Evolutionary conservation across 257 asterid genomes (phyloP).

Genomic region (Fraxinus quadrangulata): DNA sequence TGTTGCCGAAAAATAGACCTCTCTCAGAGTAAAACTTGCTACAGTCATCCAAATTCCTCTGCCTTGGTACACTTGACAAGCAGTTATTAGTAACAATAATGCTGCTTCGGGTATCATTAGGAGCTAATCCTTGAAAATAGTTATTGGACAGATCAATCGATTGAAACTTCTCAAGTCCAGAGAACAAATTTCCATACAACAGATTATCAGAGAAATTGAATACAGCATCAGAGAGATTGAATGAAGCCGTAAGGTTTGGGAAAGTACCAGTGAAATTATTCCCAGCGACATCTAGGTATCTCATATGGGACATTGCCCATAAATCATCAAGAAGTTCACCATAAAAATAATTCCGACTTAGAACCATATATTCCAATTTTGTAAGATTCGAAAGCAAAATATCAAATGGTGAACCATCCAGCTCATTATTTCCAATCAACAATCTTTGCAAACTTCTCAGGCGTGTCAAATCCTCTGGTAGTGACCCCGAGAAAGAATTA

Average conservation of each 20-base stretch:
- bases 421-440: conserved; percentile 45
- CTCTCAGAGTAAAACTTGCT: conserved; percentile 39
- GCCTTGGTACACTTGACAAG: conserved; percentile 33
- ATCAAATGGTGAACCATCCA: conserved; percentile 41
- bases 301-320: conserved; percentile 39
- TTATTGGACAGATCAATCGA: conserved; percentile 56
- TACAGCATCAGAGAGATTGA: conserved; percentile 26
- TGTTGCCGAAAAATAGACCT: conserved; percentile 25
- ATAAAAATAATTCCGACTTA: conserved; percentile 36
- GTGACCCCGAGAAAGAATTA: conserved; percentile 50
- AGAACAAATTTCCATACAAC: conserved; percentile 55
- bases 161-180: conserved; percentile 20
- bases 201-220: conserved; percentile 65
- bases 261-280: conserved; percentile 60
- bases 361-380: conserved; percentile 34
- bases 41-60: conserved; percentile 45
- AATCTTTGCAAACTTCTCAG: conserved; percentile 44
- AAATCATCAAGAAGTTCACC: conserved; percentile 43
- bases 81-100: conserved; percentile 43
- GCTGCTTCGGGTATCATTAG: conserved; percentile 9
- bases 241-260: conserved; percentile 25
- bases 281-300: conserved; percentile 51
- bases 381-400: conserved; percentile 32
- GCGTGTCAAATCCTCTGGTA: conserved; percentile 44
- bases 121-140: conserved; percentile 54